Base-by-base conservation (phyloP, 2,329 filamentous ascomycete genomes). In the Aureobasidium lini region DNA sequence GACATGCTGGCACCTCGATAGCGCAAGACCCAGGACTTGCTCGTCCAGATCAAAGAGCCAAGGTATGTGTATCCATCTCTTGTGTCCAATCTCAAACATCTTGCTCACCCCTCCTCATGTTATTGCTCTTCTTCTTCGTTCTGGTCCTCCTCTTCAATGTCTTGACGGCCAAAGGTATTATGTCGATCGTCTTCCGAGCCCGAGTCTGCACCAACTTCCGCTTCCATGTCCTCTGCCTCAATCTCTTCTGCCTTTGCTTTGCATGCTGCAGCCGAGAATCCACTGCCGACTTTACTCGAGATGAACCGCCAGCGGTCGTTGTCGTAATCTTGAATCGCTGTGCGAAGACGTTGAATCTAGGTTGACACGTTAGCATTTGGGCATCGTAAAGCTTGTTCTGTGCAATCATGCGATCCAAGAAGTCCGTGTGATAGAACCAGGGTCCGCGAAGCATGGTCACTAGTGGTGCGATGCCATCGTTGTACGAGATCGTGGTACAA, bases 251-350 rank as follows among this genome's bases (percentile, higher is more conserved):
- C 87, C 67, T 90, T 87, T 69, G 95, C 90, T 72, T 88, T 87
- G 75, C 92, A 96, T 46, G 91, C 90, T 37, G 85, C 84, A 42
- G 92, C 89, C 39, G 90, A 94, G 70, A 95, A 95, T 48, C 92
- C 91, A 53, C 86, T 89, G 62, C 92, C 92, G 67, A 96, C 88
- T 75, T 95, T 96, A 69, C 89, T 88, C 61, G 92, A 88, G 63
- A 96, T 86, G 69, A 95, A 90, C 66, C 90, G 87, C 92, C 92
- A 96, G 71, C 90, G 90, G 73, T 96, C 91, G 75, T 88, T 89
- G 70, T 94, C 89, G 77, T 93, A 93, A 72, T 93, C 89, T 70
- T 88, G 84, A 65, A 93, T 82, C 5, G 89, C 88, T 59, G 81
- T 84, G 63, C 84, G 86, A 66, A 94, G 83, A 72, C 89, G 90